phyloP scores from a whole-genome alignment of 305 asterid species.

The Nicotiana rustica region DNA sequence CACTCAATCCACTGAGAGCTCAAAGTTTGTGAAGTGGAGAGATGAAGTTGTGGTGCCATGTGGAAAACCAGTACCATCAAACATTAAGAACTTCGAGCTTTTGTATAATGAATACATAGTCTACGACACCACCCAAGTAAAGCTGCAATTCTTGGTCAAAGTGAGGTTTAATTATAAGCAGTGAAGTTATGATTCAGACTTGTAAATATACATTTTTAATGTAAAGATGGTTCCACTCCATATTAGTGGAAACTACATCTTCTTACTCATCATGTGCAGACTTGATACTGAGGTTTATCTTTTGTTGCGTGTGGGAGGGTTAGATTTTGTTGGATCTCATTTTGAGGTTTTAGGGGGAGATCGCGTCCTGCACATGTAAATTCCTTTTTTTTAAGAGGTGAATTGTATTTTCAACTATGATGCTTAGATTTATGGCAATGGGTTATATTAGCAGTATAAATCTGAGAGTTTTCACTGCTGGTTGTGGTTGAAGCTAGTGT shows the following conservation, averaged over 20 bases:
- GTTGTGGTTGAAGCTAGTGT: not conserved
- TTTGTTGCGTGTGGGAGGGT: conserved; percentile 28
- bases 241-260: conserved; percentile 22
- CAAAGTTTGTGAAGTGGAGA: conserved; percentile 76
- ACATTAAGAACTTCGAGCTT: conserved; percentile 74
- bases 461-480: not conserved
- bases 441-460: not conserved
- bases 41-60: conserved; percentile 91
- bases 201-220: conserved; percentile 9
- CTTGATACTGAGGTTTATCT: not conserved
- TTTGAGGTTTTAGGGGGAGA: conserved; percentile 58
- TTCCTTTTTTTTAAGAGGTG: conserved; percentile 28
- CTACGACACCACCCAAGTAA: conserved; percentile 84
- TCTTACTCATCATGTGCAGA: conserved; percentile 12
- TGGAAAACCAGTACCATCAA: conserved; percentile 86
- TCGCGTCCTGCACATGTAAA: conserved; percentile 31
- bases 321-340: conserved; percentile 51
- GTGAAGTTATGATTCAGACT: conserved; percentile 42
- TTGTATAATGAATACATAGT: conserved; percentile 95
- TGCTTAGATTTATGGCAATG: not conserved
- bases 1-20: conserved; percentile 48
- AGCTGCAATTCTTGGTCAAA: conserved; percentile 92
- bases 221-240: conserved; percentile 33
- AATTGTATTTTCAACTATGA: not conserved
- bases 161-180: conserved; percentile 89